These are phyloP conservation scores for Penicillium cinerascens DNA, from an alignment of 495 filamentous ascomycete species.

Conservation along the genomic window DNA sequence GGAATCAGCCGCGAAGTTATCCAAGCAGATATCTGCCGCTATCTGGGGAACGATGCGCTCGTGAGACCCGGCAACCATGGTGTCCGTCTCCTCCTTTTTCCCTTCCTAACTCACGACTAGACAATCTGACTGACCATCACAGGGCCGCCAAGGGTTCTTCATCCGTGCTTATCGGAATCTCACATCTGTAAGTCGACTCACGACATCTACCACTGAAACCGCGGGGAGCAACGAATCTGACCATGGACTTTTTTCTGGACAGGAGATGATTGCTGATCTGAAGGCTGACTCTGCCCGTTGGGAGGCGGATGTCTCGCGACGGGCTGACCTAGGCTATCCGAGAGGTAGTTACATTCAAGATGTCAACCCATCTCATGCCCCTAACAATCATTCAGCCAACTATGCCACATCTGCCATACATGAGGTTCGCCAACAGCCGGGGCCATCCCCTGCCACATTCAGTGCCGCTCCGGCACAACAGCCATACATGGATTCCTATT, in stretches of 20 bases:
- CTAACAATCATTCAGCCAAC: conserved; percentile 35
- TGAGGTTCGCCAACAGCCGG: conserved; percentile 37
- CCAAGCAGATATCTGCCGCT: conserved; percentile 91
- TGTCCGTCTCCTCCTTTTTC: conserved; percentile 50
- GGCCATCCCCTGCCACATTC: conserved; percentile 39
- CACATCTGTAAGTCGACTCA: conserved; percentile 64
- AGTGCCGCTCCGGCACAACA: conserved; percentile 35
- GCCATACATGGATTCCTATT: conserved; percentile 37
- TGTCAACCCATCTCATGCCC: conserved; percentile 36
- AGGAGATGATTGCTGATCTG: conserved; percentile 89
- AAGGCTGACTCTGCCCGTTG: conserved; percentile 78
- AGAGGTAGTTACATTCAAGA: conserved; percentile 48
- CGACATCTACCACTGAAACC: neutral
- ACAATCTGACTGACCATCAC: conserved; percentile 35
- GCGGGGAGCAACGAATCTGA: conserved; percentile 16
- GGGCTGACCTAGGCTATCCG: conserved; percentile 45
- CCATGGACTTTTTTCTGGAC: conserved; percentile 17
- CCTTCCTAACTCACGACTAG: conserved; percentile 1
- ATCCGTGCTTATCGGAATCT: conserved; percentile 85
- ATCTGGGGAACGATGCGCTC: conserved; percentile 86
- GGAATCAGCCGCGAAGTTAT: conserved; percentile 93
- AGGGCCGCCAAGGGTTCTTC: conserved; percentile 73
- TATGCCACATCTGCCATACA: conserved; percentile 35
- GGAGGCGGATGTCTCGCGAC: conserved; percentile 64
- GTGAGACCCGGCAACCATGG: conserved; percentile 80